These are phyloP conservation scores for Thalassia testudinum DNA, from an alignment of 116 monocot genomes.

Conservation along the genomic window DNA sequence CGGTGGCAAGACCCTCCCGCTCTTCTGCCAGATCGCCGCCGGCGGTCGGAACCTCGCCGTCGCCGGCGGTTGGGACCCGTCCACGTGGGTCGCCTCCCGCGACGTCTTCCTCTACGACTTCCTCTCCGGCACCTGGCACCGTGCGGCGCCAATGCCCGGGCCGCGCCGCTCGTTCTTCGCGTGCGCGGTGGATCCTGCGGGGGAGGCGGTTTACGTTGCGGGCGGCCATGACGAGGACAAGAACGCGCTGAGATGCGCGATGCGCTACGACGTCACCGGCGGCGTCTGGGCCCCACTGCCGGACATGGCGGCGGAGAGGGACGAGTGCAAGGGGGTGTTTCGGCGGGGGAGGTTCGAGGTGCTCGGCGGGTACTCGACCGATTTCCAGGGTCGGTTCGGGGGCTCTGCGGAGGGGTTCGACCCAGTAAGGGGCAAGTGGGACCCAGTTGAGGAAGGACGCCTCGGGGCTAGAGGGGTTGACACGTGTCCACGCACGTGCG, in stretches of 20 bases:
- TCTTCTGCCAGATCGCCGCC: constrained; percentile 21
- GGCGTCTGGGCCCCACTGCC: constrained; percentile 25
- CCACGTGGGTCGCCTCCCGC: constrained; percentile 36
- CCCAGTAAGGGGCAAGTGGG: constrained; percentile 23
- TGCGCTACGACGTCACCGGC: constrained; percentile 18
- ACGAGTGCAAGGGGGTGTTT: too few species aligned
- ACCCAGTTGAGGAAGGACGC: constrained; percentile 17
- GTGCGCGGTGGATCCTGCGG: constrained; percentile 20
- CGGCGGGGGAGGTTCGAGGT: constrained; percentile 27
- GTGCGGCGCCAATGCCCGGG: constrained; percentile 32
- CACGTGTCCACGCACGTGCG: constrained; percentile 12
- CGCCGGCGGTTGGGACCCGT: constrained; percentile 60
- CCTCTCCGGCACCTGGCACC: constrained; percentile 25
- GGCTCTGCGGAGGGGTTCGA: constrained; percentile 32
- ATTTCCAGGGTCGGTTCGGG: constrained; percentile 31
- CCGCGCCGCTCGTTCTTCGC: constrained; percentile 60
- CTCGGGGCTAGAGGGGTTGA: constrained; percentile 7
- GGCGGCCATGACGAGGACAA: constrained; percentile 47
- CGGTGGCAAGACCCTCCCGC: constrained; percentile 8
- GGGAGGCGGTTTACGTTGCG: constrained; percentile 22
- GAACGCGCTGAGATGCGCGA: constrained; percentile 20
- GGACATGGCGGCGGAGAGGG: constrained; percentile 28
- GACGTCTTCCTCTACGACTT: constrained; percentile 56
- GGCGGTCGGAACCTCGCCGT: constrained; percentile 23
- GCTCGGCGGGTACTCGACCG: constrained; percentile 40